Evolutionary conservation across 208 protist genomes (phyloP).

Genomic region (Leishmania major): DNA sequence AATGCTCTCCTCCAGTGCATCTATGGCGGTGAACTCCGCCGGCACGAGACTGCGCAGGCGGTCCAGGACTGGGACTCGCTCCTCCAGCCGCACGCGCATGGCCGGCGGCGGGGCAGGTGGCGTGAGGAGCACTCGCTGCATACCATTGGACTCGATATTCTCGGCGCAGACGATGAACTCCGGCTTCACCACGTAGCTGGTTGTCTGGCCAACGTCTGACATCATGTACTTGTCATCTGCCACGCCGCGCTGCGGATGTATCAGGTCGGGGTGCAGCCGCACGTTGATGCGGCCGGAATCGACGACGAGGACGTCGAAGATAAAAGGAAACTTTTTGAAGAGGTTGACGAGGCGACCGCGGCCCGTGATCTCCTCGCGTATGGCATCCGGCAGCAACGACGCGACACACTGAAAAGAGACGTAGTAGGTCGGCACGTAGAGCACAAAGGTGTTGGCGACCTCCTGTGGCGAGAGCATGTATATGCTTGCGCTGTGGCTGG

Average conservation of each 20-base stretch:
- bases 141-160: conserved; percentile 54
- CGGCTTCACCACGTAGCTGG: conserved; percentile 74
- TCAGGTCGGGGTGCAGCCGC: conserved; percentile 68
- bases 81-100: conserved; percentile 78
- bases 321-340: conserved; percentile 69
- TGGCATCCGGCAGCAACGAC: conserved; percentile 78
- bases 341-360: conserved; percentile 60
- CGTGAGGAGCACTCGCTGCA: conserved; percentile 50
- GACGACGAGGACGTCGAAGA: conserved; percentile 65
- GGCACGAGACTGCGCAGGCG: conserved; percentile 76
- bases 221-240: conserved; percentile 89
- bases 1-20: conserved; percentile 72
- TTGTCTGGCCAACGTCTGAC: conserved; percentile 75
- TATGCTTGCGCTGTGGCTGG: conserved; percentile 14
- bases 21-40: conserved; percentile 56
- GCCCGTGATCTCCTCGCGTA: conserved; percentile 55
- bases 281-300: conserved; percentile 53
- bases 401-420: conserved; percentile 72
- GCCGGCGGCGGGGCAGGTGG: conserved; percentile 64
- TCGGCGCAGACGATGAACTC: conserved; percentile 74
- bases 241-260: conserved; percentile 66
- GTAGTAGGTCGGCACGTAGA: conserved; percentile 85
- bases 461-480: conserved; percentile 71
- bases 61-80: conserved; percentile 83
- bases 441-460: conserved; percentile 64